Conservation (phyloP, 1,139 yeast species). For the Protomyces inundatus region DNA sequence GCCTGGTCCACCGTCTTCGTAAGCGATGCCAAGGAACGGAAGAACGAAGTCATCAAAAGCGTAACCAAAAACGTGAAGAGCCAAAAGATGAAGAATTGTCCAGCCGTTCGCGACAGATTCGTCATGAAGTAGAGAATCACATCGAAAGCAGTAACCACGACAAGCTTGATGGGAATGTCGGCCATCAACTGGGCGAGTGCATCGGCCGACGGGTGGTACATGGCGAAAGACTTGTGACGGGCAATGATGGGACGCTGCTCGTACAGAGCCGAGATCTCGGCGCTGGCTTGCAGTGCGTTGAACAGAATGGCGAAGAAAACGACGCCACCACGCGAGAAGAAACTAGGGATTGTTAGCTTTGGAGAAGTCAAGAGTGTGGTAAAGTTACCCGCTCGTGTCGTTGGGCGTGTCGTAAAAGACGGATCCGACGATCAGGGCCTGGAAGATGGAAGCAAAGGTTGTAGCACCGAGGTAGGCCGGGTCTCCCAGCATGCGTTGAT, state of each 20-base stretch:
- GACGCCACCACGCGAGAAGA: slow-evolving; percentile 49
- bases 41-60: slow-evolving; percentile 53
- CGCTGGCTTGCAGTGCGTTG: slow-evolving; percentile 38
- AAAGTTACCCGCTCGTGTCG: slow-evolving; percentile 44
- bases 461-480: slow-evolving; percentile 50
- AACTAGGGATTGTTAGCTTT: slow-evolving; percentile 33
- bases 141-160: slow-evolving; percentile 46
- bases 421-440: slow-evolving; percentile 58
- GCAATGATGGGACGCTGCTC: slow-evolving; percentile 56
- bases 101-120: slow-evolving; percentile 53
- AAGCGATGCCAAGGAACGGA: slow-evolving; percentile 56
- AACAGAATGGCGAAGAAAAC: slow-evolving; percentile 43
- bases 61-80: slow-evolving; percentile 48
- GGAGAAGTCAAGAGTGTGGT: not conserved
- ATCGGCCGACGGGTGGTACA: slow-evolving; percentile 65
- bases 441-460: slow-evolving; percentile 48
- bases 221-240: slow-evolving; percentile 58
- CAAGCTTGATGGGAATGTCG: slow-evolving; percentile 53
- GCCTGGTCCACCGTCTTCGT: slow-evolving; percentile 56
- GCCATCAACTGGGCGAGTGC: slow-evolving; percentile 56
- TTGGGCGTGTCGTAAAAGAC: slow-evolving; percentile 59
- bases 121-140: slow-evolving; percentile 56
- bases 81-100: slow-evolving; percentile 56
- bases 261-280: slow-evolving; percentile 42
- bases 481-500: slow-evolving; percentile 55